Evolutionary conservation across 352 stramenopile species (phyloP).

Genomic region (Globisporangium camurandrum): DNA sequence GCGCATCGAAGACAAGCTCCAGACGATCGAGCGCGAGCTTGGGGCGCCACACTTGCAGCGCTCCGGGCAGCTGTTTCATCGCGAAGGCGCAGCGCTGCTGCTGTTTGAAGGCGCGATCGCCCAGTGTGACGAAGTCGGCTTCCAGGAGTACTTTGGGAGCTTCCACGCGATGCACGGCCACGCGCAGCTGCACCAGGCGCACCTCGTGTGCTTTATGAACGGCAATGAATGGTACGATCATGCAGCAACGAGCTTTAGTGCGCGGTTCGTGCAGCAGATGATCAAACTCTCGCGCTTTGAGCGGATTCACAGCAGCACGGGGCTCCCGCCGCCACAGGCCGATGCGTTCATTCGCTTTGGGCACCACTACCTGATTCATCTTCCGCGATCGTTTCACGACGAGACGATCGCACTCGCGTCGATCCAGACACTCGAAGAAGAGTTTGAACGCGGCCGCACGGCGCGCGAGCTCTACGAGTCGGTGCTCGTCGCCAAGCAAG

Average conservation of each 20-base stretch:
- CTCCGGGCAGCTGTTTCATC: slow-evolving; percentile 44
- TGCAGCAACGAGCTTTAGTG: slow-evolving; percentile 45
- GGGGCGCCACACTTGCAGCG: slow-evolving; percentile 33
- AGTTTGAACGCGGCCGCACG: slow-evolving; percentile 70
- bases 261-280: slow-evolving; percentile 76
- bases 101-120: slow-evolving; percentile 68
- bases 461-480: slow-evolving; percentile 68
- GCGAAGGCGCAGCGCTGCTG: slow-evolving; percentile 50
- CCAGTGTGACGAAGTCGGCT: slow-evolving; percentile 55
- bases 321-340: slow-evolving; percentile 17
- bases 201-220: slow-evolving; percentile 72
- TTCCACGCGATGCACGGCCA: slow-evolving; percentile 49
- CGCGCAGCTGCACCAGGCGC: slow-evolving; percentile 50
- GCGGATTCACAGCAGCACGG: slow-evolving; percentile 31
- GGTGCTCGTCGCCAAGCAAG: slow-evolving; percentile 47
- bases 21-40: slow-evolving; percentile 58
- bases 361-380: slow-evolving; percentile 74
- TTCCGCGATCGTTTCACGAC: slow-evolving; percentile 70
- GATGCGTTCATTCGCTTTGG: slow-evolving; percentile 74
- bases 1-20: slow-evolving; percentile 55
- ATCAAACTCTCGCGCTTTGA: slow-evolving; percentile 66
- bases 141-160: slow-evolving; percentile 57
- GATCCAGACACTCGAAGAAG: slow-evolving; percentile 66
- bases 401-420: slow-evolving; percentile 62
- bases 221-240: slow-evolving; percentile 60